Base-by-base conservation (phyloP, 768 basidiomycete genomes). In the Leccinum olivaceopallidum region DNA sequence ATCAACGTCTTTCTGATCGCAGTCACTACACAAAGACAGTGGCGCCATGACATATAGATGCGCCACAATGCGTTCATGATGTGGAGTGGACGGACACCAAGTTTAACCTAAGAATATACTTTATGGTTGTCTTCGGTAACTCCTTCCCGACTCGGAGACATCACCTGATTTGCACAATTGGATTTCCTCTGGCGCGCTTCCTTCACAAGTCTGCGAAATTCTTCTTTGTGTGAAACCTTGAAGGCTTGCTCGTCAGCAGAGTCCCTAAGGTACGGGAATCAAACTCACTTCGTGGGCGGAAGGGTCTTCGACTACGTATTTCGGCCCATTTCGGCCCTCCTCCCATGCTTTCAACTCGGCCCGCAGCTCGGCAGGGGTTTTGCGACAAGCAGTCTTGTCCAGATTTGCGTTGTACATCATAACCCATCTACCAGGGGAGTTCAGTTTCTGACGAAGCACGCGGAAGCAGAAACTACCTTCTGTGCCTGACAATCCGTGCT, bases 351-450 rank as follows among this genome's bases (percentile, higher is more conserved):
- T 81, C 67, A 90, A 67, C 36, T 88, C 87, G 47, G 67, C 67
- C 47, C 79, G 77, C 14, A 90, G 77, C 37, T 81, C 80, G 1
- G 69, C 61, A 57, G 77, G 70, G 18, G 76, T 77, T 67, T 82
- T 83, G 30, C 86, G 79, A 50, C 80, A 75, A 18, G 64, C 55
- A 20, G 78, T 78, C 63, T 81, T 82, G 73, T 91, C 89, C 9
- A 89, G 76, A 68, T 90, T 91, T 30, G 88, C 83, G 61, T 91
- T 91, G 65, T 80, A 86, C 47, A 87, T 69, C 74, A 85, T 84
- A 0, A 88, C 80, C 87, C 88, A 91, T 63, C 89, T 90, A 18
- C 30, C 20, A 5, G 52, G 32, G 54, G 54, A 30, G 26, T 54
- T 57, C n/a, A 64, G 37, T 37, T 16, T 47, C 20, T 28, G 34